Evolutionary conservation across 2,329 filamentous ascomycete species (phyloP), one percentile per base, ranked within the genome.

Genomic region (Monilinia fructigena): DNA sequence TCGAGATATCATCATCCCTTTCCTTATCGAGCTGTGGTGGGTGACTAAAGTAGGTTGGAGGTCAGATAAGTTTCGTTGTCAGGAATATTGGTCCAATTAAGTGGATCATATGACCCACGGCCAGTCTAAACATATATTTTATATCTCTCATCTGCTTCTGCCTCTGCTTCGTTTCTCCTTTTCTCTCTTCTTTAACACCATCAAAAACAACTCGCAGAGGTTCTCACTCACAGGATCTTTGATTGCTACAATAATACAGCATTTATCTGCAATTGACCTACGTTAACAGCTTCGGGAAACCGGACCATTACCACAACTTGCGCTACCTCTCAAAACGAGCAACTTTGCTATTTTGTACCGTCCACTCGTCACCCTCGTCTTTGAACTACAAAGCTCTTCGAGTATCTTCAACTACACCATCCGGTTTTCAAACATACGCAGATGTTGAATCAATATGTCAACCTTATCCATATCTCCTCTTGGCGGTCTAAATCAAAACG

Each of bases 381-480:
- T 50, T 26, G 5, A 26, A 50, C 48, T 14, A 40, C 31, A 16
- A 31, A 45, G 63, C 45, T 52, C 63, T 7, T 53, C 55, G 55
- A 53, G 54, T 55, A 47, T 52, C 26, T 23, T 26, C 23, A n/a
- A 48, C 35, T 35, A 60, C 55, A 35, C 3, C 16, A 23, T 11
- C 38, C 47, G 61, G 56, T 40, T 16, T 20, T 31, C 45, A 45
- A 67, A 58, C 45, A 67, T 72, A 74, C 71, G 71, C 72, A 74
- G 72, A 74, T 74, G 72, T 74, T 72, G 69, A 72, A 69, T 73
- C 71, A 73, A 60, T 74, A 74, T 74, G 72, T 74, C 72, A 70
- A 73, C 65, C 69, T 72, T 72, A 72, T 72, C 65, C 72, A 74
- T 70, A 72, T 74, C 68, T 70, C 68, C 68, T 72, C 71, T 53